A percentile compares a stretch with the other conserved stretches of the same genome.
Conservation (phyloP, 176 grass and related monocot genomes). For the Eragrostis curvula region DNA sequence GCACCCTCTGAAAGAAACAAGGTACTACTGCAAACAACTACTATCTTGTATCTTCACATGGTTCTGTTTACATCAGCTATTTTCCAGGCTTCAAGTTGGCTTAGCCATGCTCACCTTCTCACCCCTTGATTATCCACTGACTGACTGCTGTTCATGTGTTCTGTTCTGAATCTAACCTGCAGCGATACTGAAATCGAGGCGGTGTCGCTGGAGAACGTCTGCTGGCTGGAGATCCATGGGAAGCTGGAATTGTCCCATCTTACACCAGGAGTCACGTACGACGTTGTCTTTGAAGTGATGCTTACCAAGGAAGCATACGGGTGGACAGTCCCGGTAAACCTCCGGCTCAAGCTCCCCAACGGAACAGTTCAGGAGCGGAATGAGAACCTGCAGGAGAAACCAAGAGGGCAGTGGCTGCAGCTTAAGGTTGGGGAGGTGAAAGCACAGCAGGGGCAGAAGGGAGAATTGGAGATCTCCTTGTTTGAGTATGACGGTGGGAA, state of each 20-base stretch:
- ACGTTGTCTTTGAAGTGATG: slow-evolving; percentile 41
- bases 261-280: slow-evolving; percentile 48
- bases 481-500: slow-evolving; percentile 37
- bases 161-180: slow-evolving; percentile 20
- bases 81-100: neutral
- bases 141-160: neutral
- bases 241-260: slow-evolving; percentile 54
- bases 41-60: neutral
- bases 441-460: slow-evolving; percentile 35
- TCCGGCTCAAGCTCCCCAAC: slow-evolving; percentile 53
- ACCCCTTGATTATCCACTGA: neutral
- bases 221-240: slow-evolving; percentile 66
- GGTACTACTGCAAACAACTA: slow-evolving; percentile 4
- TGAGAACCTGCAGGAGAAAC: slow-evolving; percentile 51
- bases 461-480: slow-evolving; percentile 55
- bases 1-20: slow-evolving; percentile 50
- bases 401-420: slow-evolving; percentile 33
- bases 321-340: slow-evolving; percentile 46
- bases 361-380: slow-evolving; percentile 39
- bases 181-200: slow-evolving; percentile 40
- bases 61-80: neutral
- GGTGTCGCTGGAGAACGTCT: slow-evolving; percentile 44
- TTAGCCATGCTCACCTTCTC: neutral
- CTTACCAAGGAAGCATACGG: slow-evolving; percentile 21
- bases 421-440: slow-evolving; percentile 49